These are phyloP conservation scores for Elasticomyces elasticus DNA, from an alignment of 495 filamentous ascomycete species.

Conservation along the genomic window DNA sequence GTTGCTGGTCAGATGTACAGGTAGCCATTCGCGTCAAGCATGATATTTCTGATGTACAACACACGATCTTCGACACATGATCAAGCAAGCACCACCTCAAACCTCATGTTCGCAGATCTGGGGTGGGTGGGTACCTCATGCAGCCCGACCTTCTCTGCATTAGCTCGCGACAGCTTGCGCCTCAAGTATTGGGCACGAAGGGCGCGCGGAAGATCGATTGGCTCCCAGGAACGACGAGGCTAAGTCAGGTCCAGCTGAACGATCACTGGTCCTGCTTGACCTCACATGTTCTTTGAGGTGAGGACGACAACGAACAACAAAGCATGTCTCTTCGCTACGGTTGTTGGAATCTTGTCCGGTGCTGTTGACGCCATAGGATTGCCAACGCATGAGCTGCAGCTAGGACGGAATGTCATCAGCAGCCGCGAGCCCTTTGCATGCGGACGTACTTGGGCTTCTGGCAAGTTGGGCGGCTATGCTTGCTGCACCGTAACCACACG, in stretches of 20 bases:
- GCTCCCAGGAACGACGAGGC: not conserved
- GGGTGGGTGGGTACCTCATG: no score
- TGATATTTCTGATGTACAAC: no score
- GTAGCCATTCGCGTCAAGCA: no score
- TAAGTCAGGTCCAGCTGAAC: conserved; percentile 6
- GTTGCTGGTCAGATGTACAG: no score
- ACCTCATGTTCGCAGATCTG: not conserved
- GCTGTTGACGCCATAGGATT: not conserved
- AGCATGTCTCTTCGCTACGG: no score
- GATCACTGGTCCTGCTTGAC: conserved; percentile 6
- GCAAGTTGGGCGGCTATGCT: conserved; percentile 10
- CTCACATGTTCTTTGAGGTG: conserved; percentile 2
- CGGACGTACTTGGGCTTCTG: not conserved
- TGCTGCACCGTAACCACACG: conserved; percentile 5
- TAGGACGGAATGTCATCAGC: not conserved
- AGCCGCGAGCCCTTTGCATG: not conserved
- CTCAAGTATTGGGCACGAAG: conserved; percentile 13
- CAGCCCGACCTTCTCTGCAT: conserved; percentile 10
- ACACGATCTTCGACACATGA: no score
- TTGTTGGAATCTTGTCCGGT: no score
- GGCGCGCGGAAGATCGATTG: not conserved
- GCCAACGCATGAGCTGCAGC: conserved; percentile 16
- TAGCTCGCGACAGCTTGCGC: conserved; percentile 1
- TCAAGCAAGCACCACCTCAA: no score
- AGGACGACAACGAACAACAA: not conserved